Base-by-base conservation (phyloP, 345 rosid genomes). In the Boechera stricta region DNA sequence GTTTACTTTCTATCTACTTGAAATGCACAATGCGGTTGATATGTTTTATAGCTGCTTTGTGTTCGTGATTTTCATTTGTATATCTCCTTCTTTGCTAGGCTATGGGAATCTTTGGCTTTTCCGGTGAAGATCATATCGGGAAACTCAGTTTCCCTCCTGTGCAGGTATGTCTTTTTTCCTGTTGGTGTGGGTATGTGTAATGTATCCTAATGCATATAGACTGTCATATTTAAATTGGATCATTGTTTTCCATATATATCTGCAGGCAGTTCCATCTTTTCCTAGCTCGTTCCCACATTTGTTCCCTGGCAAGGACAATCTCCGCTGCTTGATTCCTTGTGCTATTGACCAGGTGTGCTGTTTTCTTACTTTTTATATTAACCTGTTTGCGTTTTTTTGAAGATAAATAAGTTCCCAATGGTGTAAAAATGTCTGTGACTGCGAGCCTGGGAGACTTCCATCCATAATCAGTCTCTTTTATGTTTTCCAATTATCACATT, bases 241-340 rank as follows among this genome's bases (percentile, higher is more conserved):
- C 5, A 15, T 21, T 61, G 9, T 26, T 60, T 42, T 26, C 69
- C 58, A 26, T 41, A 60, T 41, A 51, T 51, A 49, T 41, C 28
- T 81, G 80, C 89, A 94, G 97, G 98, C 98, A 28, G 98, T 86
- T 75, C 97, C 98, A 58, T 92, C 97, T 7, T 94, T 92, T 84
- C 92, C 98, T 5, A 89, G 92, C 48, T 92, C 98, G 63, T 94
- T 94, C 71, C 98, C 97, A 2, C 97, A 94, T 73, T 76, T 94
- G 47, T 94, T 94, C 80, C 66, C 90, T 4, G 94, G 93, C 29
- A 84, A 83, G 66, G 89, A 88, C 74, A 77, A 86, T 39, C 90
- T 90, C 53, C 92, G 89, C 59, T 94, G 98, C 84, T 81, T 94
- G 85, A 90, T 94, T 81, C 98, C 98, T 41, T 94, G 98, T 73